Conservation (phyloP, 805 yeast species). For the Metschnikowia henanensis region DNA sequence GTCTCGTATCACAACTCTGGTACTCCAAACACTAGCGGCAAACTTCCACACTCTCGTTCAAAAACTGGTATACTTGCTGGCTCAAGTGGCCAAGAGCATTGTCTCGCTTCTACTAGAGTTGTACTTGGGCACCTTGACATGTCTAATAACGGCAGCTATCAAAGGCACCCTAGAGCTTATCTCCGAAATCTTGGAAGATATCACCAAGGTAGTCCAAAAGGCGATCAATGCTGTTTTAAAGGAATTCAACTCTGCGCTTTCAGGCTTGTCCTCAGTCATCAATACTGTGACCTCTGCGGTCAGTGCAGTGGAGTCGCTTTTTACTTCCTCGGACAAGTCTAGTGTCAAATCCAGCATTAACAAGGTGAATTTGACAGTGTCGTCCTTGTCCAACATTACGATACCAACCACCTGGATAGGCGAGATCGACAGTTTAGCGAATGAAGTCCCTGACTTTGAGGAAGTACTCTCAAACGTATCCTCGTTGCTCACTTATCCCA, state of each 20-base stretch:
- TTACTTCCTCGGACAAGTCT: constrained; percentile 34
- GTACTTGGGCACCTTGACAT: constrained; percentile 83
- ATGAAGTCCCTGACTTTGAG: constrained; percentile 63
- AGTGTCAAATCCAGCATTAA: constrained; percentile 48
- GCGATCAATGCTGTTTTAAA: constrained; percentile 61
- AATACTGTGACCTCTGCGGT: constrained; percentile 53
- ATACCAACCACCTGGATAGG: constrained; percentile 67
- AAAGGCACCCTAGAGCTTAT: constrained; percentile 64
- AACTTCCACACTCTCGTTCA: constrained; percentile 55
- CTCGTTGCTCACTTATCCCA: constrained; percentile 38
- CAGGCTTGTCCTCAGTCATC: constrained; percentile 55
- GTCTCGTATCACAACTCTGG: constrained; percentile 51
- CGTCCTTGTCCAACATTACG: constrained; percentile 39
- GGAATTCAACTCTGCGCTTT: constrained; percentile 66
- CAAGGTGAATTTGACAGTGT: constrained; percentile 38
- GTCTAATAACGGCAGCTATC: constrained; percentile 73
- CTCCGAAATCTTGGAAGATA: constrained; percentile 57
- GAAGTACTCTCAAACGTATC: constrained; percentile 61
- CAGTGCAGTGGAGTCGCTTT: constrained; percentile 51
- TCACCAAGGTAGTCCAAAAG: constrained; percentile 57
- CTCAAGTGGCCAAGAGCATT: constrained; percentile 26
- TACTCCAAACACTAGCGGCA: constrained; percentile 48
- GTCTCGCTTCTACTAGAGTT: constrained; percentile 42
- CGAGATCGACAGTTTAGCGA: constrained; percentile 51
- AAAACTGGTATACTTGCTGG: constrained; percentile 56